Evolutionary conservation across 2,329 filamentous ascomycete genomes (phyloP).

Genomic region (Ploettnerulaceae sp.): DNA sequence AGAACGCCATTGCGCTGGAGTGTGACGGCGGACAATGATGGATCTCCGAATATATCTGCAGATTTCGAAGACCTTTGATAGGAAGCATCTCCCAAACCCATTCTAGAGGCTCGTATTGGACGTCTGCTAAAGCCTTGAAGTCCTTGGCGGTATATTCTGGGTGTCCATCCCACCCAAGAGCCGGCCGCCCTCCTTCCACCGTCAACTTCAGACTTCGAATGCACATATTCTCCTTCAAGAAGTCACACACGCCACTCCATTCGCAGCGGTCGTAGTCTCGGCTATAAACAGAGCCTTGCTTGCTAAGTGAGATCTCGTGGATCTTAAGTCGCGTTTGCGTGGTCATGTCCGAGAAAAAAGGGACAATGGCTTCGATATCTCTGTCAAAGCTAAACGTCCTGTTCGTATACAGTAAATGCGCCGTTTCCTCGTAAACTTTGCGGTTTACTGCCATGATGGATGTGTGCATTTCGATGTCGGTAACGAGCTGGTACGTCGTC

Average conservation of each 20-base stretch:
- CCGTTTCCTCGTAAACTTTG: slow-evolving; percentile 50
- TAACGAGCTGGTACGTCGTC: slow-evolving; percentile 52
- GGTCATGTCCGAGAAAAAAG: slow-evolving; percentile 55
- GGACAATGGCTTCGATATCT: slow-evolving; percentile 54
- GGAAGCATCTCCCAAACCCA: slow-evolving; percentile 53
- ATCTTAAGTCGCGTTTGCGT: slow-evolving; percentile 44
- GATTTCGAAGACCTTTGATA: slow-evolving; percentile 43
- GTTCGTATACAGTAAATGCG: slow-evolving; percentile 49
- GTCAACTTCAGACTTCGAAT: slow-evolving; percentile 45
- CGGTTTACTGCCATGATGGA: slow-evolving; percentile 44
- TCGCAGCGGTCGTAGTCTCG: slow-evolving; percentile 52
- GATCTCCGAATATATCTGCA: slow-evolving; percentile 50
- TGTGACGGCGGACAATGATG: slow-evolving; percentile 49
- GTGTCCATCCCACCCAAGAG: slow-evolving; percentile 45
- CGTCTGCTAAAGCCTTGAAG: slow-evolving; percentile 42
- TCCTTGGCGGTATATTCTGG: slow-evolving; percentile 42
- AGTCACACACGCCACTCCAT: slow-evolving; percentile 50
- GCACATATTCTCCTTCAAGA: slow-evolving; percentile 37
- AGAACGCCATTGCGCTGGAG: slow-evolving; percentile 51
- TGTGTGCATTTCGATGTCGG: slow-evolving; percentile 39
- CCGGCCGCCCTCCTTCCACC: slow-evolving; percentile 50
- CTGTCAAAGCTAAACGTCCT: slow-evolving; percentile 56
- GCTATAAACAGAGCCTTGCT: slow-evolving; percentile 48
- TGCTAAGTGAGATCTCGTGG: slow-evolving; percentile 48
- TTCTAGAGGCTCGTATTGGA: slow-evolving; percentile 45